These are phyloP conservation scores for Chaetomium globosum DNA, from an alignment of 2,329 filamentous ascomycete genomes.

Conservation along the genomic window DNA sequence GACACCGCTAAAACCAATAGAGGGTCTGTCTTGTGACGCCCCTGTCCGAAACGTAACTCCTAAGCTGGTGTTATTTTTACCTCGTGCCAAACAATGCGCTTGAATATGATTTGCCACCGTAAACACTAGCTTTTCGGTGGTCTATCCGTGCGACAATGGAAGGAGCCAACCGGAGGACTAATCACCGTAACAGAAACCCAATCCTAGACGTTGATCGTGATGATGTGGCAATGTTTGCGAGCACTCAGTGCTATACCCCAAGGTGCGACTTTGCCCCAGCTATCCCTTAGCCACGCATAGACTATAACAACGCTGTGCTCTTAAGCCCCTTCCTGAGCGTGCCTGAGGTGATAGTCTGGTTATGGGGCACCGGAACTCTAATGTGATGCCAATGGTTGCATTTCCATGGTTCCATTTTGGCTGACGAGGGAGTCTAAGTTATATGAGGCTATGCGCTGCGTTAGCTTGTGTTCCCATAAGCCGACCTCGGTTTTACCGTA, in stretches of 20 bases:
- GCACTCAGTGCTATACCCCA: not conserved
- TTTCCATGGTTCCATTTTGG: not conserved
- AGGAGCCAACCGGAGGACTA: not conserved
- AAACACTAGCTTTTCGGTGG: not conserved
- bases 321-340: not conserved
- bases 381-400: not conserved
- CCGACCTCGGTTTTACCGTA: too few species aligned
- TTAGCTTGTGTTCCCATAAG: not conserved
- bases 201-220: not conserved
- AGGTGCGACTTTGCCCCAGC: not conserved
- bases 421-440: not conserved
- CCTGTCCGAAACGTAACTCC: not conserved
- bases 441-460: not conserved
- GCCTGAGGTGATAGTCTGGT: not conserved
- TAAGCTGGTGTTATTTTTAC: not conserved
- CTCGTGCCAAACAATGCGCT: not conserved
- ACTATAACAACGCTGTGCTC: not conserved
- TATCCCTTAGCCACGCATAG: not conserved
- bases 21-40: not conserved
- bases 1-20: not conserved
- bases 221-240: not conserved
- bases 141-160: not conserved
- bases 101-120: not conserved
- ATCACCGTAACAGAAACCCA: too few species aligned
- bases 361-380: too few species aligned